Conservation (phyloP, 192 early-diverging fungal genomes). For the Linnemannia elongata region DNA sequence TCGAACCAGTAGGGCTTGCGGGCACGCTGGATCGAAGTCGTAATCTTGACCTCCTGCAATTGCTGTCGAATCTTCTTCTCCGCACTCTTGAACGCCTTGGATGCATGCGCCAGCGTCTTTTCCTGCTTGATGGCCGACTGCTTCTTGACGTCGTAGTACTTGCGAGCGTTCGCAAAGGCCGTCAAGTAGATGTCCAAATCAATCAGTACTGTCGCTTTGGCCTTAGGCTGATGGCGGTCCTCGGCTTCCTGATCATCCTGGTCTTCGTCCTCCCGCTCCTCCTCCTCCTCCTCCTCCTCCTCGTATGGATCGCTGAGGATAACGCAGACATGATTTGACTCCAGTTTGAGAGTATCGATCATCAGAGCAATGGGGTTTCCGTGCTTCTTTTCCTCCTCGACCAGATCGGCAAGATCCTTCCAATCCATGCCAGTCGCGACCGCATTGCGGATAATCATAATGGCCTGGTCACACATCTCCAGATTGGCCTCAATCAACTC, state of each 20-base stretch:
- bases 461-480: constrained; percentile 88
- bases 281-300: constrained; percentile 58
- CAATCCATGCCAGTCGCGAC: constrained; percentile 96
- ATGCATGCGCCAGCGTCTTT: constrained; percentile 88
- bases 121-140: constrained; percentile 89
- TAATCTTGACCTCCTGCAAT: constrained; percentile 81
- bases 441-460: constrained; percentile 88
- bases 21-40: constrained; percentile 81
- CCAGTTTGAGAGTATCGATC: constrained; percentile 82
- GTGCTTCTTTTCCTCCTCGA: constrained; percentile 82
- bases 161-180: constrained; percentile 91
- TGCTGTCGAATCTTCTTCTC: constrained; percentile 91
- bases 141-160: constrained; percentile 90
- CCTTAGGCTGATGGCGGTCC: constrained; percentile 42
- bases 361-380: constrained; percentile 86
- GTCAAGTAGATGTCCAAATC: constrained; percentile 92
- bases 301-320: constrained; percentile 70
- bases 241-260: constrained; percentile 59
- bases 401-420: constrained; percentile 91
- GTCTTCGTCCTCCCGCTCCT: constrained; percentile 48
- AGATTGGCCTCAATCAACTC: constrained; percentile 88
- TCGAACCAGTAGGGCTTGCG: constrained; percentile 99
- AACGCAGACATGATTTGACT: constrained; percentile 79
- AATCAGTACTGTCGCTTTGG: constrained; percentile 61
- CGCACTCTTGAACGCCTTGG: constrained; percentile 90